Percentiles rank a stretch among this genome's conserved stretches.
These are phyloP conservation scores for Podospora tetraspora DNA, from an alignment of 495 filamentous ascomycete genomes.

Conservation along the genomic window DNA sequence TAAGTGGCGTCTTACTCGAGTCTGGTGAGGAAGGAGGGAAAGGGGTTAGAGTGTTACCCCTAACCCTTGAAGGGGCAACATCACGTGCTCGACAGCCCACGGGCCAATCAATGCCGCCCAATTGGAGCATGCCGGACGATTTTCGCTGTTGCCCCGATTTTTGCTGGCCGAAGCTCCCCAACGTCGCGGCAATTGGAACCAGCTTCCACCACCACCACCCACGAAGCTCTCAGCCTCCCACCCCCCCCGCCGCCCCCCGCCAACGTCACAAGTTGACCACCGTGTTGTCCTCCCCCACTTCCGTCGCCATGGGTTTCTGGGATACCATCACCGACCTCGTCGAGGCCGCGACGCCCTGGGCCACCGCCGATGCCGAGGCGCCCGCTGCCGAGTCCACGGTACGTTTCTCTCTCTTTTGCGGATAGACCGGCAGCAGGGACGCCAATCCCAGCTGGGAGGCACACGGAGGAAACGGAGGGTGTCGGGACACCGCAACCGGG, in stretches of 20 bases:
- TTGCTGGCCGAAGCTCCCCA: constrained; percentile 24
- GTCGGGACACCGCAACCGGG: background rate
- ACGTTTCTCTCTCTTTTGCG: constrained; percentile 11
- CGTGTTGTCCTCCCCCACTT: constrained; percentile 23
- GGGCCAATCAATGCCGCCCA: constrained; percentile 41
- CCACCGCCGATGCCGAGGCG: constrained; percentile 51
- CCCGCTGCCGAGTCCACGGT: constrained; percentile 33
- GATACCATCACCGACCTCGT: constrained; percentile 49
- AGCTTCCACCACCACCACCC: background rate
- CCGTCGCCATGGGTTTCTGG: constrained; percentile 51
- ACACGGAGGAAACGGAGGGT: background rate
- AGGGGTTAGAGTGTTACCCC: no score
- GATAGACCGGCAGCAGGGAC: background rate
- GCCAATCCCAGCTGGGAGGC: background rate
- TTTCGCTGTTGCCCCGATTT: constrained; percentile 36
- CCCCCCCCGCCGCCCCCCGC: background rate
- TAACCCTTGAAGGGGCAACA: no score
- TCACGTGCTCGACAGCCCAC: no score
- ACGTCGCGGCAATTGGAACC: constrained; percentile 24
- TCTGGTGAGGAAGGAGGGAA: no score
- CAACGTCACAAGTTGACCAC: constrained; percentile 33
- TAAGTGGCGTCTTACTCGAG: no score
- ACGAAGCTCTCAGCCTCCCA: constrained; percentile 24
- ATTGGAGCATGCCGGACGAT: constrained; percentile 41
- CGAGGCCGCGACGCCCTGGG: constrained; percentile 53